Base-by-base conservation (phyloP, 768 basidiomycete genomes). In the Panaeolus papilionaceus region DNA sequence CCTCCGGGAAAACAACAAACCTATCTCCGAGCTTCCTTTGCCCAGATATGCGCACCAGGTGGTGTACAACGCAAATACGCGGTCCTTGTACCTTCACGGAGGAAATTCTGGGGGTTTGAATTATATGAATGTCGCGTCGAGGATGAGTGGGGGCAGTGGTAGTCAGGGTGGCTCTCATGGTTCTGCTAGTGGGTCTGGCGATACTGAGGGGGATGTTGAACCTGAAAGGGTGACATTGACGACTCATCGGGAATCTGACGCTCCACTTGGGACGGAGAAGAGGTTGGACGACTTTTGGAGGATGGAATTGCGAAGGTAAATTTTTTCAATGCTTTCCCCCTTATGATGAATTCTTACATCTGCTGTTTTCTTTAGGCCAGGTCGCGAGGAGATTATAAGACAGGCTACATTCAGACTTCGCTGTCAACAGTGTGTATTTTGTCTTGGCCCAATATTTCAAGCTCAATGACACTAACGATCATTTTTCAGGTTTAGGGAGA, bases 41-140 rank as follows among this genome's bases (percentile, higher is more conserved):
- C 85, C 92, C 7, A 82, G 93, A 63, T 94, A 90, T 72, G 93
- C 92, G 3, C 91, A 93, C 72, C 92, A 93, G 75, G 87, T 93
- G 12, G 90, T 90, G 47, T 94, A 93, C 68, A 89, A 92, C 70
- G 79, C 86, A 1, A 78, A 75, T 33, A 83, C 85, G 51, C 85
- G 82, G 69, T 84, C 78, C 40, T 80, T 88, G 3, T 93, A 86
- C 72, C 78, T 94, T 79, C 92, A 94, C 71, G 93, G 93, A 2
- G 93, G 93, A 49, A 94, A 92, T 78, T 86, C 85, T 5, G 91
- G 91, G 72, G 70, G 66, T 45, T 65, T 71, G 63, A 70, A 18
- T 39, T 54, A 44, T 51, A 40, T 63, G 26, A 65, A 66, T 64
- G 58, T 33, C 11, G 67, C 65, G 54, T 45, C n/a, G 40, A 67